Conservation (phyloP, 306 rosid species). For the Quercus gilva region DNA sequence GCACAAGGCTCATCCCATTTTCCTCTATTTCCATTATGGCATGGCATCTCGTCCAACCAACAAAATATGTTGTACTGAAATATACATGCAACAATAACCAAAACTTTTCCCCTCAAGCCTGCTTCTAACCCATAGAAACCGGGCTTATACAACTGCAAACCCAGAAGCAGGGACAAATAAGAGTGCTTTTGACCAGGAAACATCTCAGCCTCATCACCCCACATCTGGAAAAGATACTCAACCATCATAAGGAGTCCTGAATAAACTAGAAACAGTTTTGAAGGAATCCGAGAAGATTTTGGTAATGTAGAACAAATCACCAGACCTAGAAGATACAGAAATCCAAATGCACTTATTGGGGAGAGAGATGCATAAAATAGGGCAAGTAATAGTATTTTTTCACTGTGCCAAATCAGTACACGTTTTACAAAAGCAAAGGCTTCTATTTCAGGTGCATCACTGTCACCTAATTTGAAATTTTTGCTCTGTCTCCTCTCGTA, state of each 20-base stretch:
- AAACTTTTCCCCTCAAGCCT: conserved; percentile 91
- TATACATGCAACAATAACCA: conserved; percentile 87
- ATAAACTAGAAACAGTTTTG: conserved; percentile 76
- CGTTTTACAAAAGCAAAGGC: conserved; percentile 64
- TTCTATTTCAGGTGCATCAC: conserved; percentile 50
- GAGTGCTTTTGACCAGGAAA: conserved; percentile 88
- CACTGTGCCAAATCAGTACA: conserved; percentile 83
- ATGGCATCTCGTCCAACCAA: conserved; percentile 85
- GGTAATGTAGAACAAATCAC: conserved; percentile 76
- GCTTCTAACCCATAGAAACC: conserved; percentile 96
- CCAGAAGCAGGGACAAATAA: conserved; percentile 63
- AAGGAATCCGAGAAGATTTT: conserved; percentile 78
- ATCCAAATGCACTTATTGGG: conserved; percentile 81
- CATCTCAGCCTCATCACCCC: conserved; percentile 86
- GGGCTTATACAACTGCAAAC: conserved; percentile 55
- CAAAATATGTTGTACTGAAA: conserved; percentile 92
- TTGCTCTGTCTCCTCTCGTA: conserved; percentile 93
- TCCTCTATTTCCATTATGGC: conserved; percentile 48
- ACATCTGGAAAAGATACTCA: conserved; percentile 96
- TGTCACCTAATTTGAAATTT: conserved; percentile 38
- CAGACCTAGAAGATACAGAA: conserved; percentile 77
- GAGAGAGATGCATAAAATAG: conserved; percentile 84
- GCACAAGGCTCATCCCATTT: conserved; percentile 94
- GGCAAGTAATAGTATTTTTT: conserved; percentile 79
- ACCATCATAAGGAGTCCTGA: conserved; percentile 76